These are phyloP conservation scores for Neurospora cerealis DNA, from an alignment of 495 filamentous ascomycete species.

Conservation along the genomic window DNA sequence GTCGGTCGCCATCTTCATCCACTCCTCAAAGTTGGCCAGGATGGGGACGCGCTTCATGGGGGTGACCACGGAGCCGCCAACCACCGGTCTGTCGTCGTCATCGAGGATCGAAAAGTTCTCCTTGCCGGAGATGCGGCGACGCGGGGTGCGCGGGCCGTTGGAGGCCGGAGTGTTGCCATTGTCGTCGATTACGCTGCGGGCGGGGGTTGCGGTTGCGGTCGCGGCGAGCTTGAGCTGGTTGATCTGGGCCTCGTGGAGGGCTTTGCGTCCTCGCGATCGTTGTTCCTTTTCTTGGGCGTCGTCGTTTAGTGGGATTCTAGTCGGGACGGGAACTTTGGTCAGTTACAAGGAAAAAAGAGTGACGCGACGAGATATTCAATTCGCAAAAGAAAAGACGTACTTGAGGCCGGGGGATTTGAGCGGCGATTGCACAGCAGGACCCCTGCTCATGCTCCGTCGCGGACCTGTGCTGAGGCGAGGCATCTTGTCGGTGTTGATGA, in stretches of 20 bases:
- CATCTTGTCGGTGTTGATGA: conserved; percentile 40
- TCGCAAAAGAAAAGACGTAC: conserved; percentile 36
- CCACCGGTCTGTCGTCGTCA: conserved; percentile 50
- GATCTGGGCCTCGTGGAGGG: conserved; percentile 82
- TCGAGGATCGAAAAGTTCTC: conserved; percentile 40
- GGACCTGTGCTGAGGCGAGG: conserved; percentile 59
- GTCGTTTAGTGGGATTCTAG: conserved; percentile 84
- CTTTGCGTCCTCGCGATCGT: conserved; percentile 77
- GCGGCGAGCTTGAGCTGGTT: conserved; percentile 85
- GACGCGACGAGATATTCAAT: conserved; percentile 3
- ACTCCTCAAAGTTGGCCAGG: conserved; percentile 96
- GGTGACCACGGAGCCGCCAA: conserved; percentile 64
- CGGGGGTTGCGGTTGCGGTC: conserved; percentile 49
- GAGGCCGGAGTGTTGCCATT: conserved; percentile 41
- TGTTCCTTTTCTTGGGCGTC: conserved; percentile 86
- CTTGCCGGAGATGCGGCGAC: conserved; percentile 37
- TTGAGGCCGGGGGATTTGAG: conserved; percentile 16
- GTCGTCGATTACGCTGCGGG: conserved; percentile 52
- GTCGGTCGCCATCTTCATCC: conserved; percentile 99
- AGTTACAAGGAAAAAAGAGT: background rate
- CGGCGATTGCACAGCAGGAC: conserved; percentile 12
- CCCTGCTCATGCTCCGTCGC: conserved; percentile 44
- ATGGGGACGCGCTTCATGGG: conserved; percentile 96
- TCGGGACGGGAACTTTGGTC: background rate
- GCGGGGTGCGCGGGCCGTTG: conserved; percentile 47